Base-by-base conservation (phyloP, 768 basidiomycete species). In the Termitomyces sp. region DNA sequence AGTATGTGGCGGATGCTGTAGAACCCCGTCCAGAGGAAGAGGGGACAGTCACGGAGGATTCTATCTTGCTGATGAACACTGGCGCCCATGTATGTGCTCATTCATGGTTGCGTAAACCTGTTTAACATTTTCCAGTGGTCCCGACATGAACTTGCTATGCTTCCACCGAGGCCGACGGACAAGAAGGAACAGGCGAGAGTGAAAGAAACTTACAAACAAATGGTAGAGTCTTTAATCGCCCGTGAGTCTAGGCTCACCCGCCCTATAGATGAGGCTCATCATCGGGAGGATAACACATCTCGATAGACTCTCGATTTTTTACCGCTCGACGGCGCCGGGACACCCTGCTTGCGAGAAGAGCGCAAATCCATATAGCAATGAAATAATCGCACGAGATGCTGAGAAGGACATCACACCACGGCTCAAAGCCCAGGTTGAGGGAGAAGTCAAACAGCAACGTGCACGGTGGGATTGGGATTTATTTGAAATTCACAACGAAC, bases 391-490 rank as follows among this genome's bases (percentile, higher is more conserved):
- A 18, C 62, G 61, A n/a, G 52, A 58, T 7, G 54, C 60, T 11
- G 68, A 69, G 51, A 31, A 58, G 39, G 52, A 63, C 47, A 60
- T 63, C 41, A 60, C 64, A 51, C 58, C 61, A n/a, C 63, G 67
- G 13, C 67, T 69, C 16, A 58, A 63, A 33, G 62, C 63, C 5
- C 61, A 63, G 41, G 61, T 67, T 11, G 57, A 61, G 24, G 59
- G 36, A 39, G 59, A 66, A 13, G 47, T 66, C 27, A 68, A 66
- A 55, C 60, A 65, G 36, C 64, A 66, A 27, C 61, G 67, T 16
- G 60, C 60, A 18, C 52, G 67, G 18, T 70, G 69, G 69, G 69
- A 70, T 46, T 70, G 69, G 69, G 68, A 70, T 47, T 57, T 70
- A 8, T 70, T 70, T 24, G 62, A 63, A 57, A 53, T 57, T 39